These are phyloP conservation scores for Chlamydomonas reinhardtii DNA, from an alignment of 163 green algal species.

Conservation along the genomic window DNA sequence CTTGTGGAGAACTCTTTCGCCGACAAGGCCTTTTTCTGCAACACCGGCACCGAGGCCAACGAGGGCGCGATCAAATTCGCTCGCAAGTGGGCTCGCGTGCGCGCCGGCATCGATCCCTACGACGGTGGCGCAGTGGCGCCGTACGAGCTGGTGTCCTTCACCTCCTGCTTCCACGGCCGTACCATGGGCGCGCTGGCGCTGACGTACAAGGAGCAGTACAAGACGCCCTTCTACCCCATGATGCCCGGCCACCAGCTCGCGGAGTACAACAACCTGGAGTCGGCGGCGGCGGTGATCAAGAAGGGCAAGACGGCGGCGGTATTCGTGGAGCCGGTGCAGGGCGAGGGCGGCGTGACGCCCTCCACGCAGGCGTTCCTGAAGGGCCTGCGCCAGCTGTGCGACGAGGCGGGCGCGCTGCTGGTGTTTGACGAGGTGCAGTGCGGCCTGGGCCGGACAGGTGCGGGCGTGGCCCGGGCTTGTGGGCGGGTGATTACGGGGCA, in stretches of 20 bases:
- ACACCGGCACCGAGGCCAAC: conserved; percentile 98
- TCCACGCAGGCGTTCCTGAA: conserved; percentile 79
- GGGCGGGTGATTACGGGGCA: background rate
- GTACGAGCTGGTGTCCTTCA: conserved; percentile 95
- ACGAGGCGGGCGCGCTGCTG: conserved; percentile 93
- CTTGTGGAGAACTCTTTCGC: conserved; percentile 93
- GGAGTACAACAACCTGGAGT: conserved; percentile 93
- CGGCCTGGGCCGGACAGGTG: conserved; percentile 76
- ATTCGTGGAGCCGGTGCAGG: conserved; percentile 99
- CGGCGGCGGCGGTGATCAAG: conserved; percentile 67
- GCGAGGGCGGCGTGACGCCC: conserved; percentile 75
- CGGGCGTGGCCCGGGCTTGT: background rate
- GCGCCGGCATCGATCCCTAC: conserved; percentile 86
- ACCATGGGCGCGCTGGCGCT: conserved; percentile 96
- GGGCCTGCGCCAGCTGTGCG: conserved; percentile 91
- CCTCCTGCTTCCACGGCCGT: conserved; percentile 94
- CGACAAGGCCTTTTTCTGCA: conserved; percentile 97
- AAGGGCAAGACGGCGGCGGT: conserved; percentile 92
- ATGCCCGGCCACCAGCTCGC: conserved; percentile 88
- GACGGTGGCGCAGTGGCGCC: conserved; percentile 70
- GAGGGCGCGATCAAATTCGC: conserved; percentile 99
- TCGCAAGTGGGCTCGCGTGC: conserved; percentile 90
- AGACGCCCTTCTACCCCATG: conserved; percentile 93
- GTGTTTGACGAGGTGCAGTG: conserved; percentile 97
- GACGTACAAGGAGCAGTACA: conserved; percentile 95